Base-by-base conservation (phyloP, 2,329 filamentous ascomycete genomes). In the Fusarium tuaranense region DNA sequence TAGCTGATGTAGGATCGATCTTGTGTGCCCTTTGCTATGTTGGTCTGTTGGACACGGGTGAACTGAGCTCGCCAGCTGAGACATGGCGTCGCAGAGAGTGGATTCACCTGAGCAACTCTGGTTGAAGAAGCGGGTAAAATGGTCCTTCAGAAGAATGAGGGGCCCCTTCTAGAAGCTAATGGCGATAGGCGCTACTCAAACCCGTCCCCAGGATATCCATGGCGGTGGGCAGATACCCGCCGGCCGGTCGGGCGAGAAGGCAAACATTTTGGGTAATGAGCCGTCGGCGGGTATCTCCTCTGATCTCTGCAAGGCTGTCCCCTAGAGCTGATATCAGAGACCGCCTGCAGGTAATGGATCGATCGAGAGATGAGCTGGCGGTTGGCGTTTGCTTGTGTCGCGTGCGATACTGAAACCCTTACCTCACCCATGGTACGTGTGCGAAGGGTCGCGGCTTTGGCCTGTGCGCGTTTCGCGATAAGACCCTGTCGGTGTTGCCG, bases 21-120 rank as follows among this genome's bases (percentile, higher is more conserved):
- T 73, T 74, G 71, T 74, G 62, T 18, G 62, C 66, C 63, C 55
- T 65, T 53, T 60, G 41, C 60, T 30, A 57, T 62, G 66, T 32
- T 73, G 63, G 55, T 32, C 44, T 55, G 66, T 70, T 62, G 58
- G 46, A 67, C 65, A 75, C 39, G 57, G 46, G 62, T 65, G 59
- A 63, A 61, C 65, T 44, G 44, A 73, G 63, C 46, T 64, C 61
- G 25, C 46, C 61, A 57, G 61, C 65, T 74, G 72, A 74, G 72
- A 70, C 65, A 62, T 60, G 55, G 41, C 60, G 66, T 69, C 22
- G 57, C 44, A 36, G 51, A 63, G 48, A 51, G 63, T 68, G 69
- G 44, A 48, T 59, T 60, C 51, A 65, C 57, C 39, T 58, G 61
- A 57, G 64, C 32, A 68, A 36, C 27, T 48, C 36, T 10, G 38